Base-by-base conservation (phyloP, 441 rosid species). In the Manihot esculenta region DNA sequence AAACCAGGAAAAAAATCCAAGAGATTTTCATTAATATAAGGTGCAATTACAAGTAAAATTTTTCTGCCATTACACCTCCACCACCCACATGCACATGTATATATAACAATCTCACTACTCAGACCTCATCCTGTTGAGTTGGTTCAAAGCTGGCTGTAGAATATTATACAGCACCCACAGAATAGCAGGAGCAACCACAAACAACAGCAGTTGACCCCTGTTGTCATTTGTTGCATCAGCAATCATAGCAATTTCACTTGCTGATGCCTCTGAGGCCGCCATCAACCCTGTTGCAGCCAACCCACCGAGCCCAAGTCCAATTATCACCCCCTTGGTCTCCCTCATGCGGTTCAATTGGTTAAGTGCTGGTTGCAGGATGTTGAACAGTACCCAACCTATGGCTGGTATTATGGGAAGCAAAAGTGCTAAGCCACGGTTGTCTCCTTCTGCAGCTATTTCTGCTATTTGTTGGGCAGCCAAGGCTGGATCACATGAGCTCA, bases 331-430 rank as follows among this genome's bases (percentile, higher is more conserved):
- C 74, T 72, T 94, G 72, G 78, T 62, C 75, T 81, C 82, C 15
- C 90, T 65, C 99, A 94, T 92, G 55, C 80, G 72, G 87, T 82
- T 86, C 78, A 92, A 13, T 79, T 94, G 99, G 83, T 94, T 94
- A 3, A 94, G 82, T 12, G 97, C 96, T 2, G 99, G 99, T 71
- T 84, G 97, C 65, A 92, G 90, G 59, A 94, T 94, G 83, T 94
- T 94, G 93, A 64, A 94, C 10, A 94, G 91, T 13, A 92, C 99
- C 99, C 99, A 94, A 1, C 66, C 91, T 48, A 94, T 79, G 44
- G 99, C 97, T 2, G 94, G 99, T 48, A 90, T 70, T 77, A 94
- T 68, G 2, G 97, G 97, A 5, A 94, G 85, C 72, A 94, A 78
- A 10, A 94, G 87, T 2, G 97, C 94, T 3, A 87, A 15, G 10